Base-by-base conservation (phyloP, 192 early-diverging fungal genomes). In the Coemansia sp. region DNA sequence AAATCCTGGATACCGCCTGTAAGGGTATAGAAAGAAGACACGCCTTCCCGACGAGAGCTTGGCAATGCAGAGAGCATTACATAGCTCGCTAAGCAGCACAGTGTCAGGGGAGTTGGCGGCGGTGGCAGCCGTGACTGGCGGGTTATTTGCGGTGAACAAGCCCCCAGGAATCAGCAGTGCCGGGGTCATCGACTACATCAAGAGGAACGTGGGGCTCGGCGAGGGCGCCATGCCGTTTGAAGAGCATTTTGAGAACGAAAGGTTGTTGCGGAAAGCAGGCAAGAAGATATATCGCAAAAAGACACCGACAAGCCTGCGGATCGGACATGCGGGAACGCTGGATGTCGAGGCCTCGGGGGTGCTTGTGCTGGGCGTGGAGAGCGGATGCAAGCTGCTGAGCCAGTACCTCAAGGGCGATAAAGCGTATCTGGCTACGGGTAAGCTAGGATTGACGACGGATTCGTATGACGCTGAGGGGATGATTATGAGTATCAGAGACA, bases 391-490 rank as follows among this genome's bases (percentile, higher is more conserved):
- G 66, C 25, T 69, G 40, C 63, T 89, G 41, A 51, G 70, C 13
- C 54, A 22, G 17, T 88, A 74, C 66, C 65, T 87, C 12, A 53
- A 55, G 25, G 83, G 87, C 44, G 71, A 64, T 14, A 89, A 89
- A 64, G 69, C 82, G 46, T 90, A 90, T 55, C n/a, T 78, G 50
- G 89, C 85, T 17, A 81, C 71, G 0, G 86, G 75, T 9, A 46
- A 74, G 10, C 71, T 90, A 48, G 89, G 89, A 22, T 59, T 81
- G 19, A 74, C 79, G 10, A 90, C 89, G 0, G 88, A 90, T 58
- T 85, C 88, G 19, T 81, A 75, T 55, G 89, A 90, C 51, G 69
- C 84, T 0, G 80, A 85, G 60, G 89, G 89, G 12, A 55, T 40
- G 32, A 56, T 92, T 2, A 81, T 83, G 1, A n/a, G 55, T 7